Evolutionary conservation across 176 grass and related monocot genomes (phyloP).

Genomic region (Triticum dicoccoides): DNA sequence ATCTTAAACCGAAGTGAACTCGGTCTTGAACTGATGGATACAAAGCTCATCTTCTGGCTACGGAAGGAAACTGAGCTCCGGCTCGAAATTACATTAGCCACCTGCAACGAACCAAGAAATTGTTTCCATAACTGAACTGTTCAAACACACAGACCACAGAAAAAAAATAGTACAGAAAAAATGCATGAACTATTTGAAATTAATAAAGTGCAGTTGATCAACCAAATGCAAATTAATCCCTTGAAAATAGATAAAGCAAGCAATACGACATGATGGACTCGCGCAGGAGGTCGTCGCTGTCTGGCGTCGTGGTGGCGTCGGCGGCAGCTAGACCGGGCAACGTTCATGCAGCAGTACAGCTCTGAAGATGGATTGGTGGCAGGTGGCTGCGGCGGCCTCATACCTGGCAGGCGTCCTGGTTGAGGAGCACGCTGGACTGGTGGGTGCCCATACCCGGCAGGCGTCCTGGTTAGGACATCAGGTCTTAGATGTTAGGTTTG

Average conservation of each 20-base stretch:
- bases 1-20: conserved; percentile 38
- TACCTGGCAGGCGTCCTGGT: no score
- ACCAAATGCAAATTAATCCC: neutral
- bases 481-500: no score
- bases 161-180: neutral
- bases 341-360: no score
- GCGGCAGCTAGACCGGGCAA: no score
- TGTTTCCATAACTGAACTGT: conserved; percentile 15
- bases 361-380: no score
- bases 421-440: no score
- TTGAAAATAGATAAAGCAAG: neutral
- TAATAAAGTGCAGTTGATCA: neutral
- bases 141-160: neutral
- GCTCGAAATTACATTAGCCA: conserved; percentile 31
- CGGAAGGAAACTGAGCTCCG: conserved; percentile 46
- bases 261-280: neutral
- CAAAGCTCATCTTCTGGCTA: conserved; percentile 35
- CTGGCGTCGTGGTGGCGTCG: no score
- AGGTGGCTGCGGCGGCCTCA: no score
- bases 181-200: neutral
- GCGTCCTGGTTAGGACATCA: no score
- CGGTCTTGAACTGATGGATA: conserved; percentile 41
- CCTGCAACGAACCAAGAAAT: conserved; percentile 44
- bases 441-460: no score
- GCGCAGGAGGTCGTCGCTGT: no score